Evolutionary conservation across 2,329 filamentous ascomycete species (phyloP).

Genomic region (Aureobasidium sp.): DNA sequence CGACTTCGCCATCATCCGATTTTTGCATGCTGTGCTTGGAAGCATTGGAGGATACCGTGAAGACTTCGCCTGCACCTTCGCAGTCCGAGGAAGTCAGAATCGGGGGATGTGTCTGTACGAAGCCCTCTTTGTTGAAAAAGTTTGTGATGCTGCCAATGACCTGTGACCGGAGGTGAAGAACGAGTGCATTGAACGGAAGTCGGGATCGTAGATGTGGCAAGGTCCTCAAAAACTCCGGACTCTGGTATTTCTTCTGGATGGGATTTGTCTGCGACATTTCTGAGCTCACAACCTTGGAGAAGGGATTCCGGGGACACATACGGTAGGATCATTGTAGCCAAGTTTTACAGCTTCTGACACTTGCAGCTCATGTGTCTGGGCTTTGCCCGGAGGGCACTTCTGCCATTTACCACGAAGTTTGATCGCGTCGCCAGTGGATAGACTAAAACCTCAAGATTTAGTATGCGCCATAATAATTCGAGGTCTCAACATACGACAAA

Average conservation of each 20-base stretch:
- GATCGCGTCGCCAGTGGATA: slow-evolving; percentile 75
- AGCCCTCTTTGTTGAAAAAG: slow-evolving; percentile 65
- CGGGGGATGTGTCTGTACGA: slow-evolving; percentile 81
- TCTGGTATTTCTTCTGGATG: slow-evolving; percentile 94
- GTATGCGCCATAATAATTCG: not conserved
- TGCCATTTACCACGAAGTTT: slow-evolving; percentile 70
- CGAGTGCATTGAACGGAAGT: slow-evolving; percentile 68
- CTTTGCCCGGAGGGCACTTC: slow-evolving; percentile 54
- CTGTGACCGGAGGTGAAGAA: slow-evolving; percentile 77
- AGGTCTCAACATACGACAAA: slow-evolving; percentile 51
- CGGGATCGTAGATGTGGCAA: slow-evolving; percentile 81
- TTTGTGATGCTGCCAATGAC: slow-evolving; percentile 62
- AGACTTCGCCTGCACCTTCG: slow-evolving; percentile 92
- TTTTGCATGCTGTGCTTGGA: slow-evolving; percentile 22
- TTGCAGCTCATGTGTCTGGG: slow-evolving; percentile 73
- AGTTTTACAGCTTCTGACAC: slow-evolving; percentile 61
- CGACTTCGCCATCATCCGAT: slow-evolving; percentile 26
- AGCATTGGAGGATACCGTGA: slow-evolving; percentile 49
- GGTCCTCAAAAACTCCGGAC: slow-evolving; percentile 76
- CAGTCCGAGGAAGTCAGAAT: slow-evolving; percentile 96
- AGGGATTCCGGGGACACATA: slow-evolving; percentile 36
- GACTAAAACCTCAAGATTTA: slow-evolving; percentile 39
- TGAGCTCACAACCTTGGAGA: not conserved
- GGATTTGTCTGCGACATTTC: slow-evolving; percentile 61
- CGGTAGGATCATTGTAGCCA: slow-evolving; percentile 70